Conservation (phyloP, 176 grass and related monocot genomes). For the Puya raimondii region DNA sequence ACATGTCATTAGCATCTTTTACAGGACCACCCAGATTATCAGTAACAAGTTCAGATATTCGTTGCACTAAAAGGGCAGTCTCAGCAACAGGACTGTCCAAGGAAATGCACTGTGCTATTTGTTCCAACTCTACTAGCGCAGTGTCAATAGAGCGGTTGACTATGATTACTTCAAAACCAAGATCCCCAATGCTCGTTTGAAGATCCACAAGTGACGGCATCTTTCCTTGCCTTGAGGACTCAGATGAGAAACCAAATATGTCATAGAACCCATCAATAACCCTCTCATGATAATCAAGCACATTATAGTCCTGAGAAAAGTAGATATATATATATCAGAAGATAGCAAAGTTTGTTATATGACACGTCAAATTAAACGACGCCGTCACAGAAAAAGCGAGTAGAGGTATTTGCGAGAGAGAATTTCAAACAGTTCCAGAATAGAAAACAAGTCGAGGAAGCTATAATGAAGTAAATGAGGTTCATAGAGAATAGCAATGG, state of each 20-base stretch:
- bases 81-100: conserved; percentile 71
- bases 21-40: conserved; percentile 94
- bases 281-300: conserved; percentile 95
- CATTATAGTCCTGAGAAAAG: conserved; percentile 72
- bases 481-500: background rate
- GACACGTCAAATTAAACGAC: background rate
- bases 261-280: conserved; percentile 97
- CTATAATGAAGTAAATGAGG: conserved; percentile 3
- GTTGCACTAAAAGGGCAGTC: conserved; percentile 66
- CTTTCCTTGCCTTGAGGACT: conserved; percentile 55
- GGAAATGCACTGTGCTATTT: conserved; percentile 85
- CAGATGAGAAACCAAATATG: conserved; percentile 58
- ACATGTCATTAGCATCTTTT: conserved; percentile 82
- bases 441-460: background rate
- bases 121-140: conserved; percentile 78
- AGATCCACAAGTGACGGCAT: conserved; percentile 88
- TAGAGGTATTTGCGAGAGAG: too few species aligned
- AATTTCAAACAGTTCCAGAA: too few species aligned
- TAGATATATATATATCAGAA: conserved; percentile 20
- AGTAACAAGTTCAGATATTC: conserved; percentile 90
- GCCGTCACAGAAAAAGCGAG: background rate
- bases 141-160: conserved; percentile 82
- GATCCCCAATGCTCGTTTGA: conserved; percentile 82
- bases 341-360: conserved; percentile 6
- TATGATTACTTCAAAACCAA: conserved; percentile 98